Evolutionary conservation across 2,329 filamentous ascomycete species (phyloP), one percentile per base, ranked within the genome.

Genomic region (Diplodia mutila): DNA sequence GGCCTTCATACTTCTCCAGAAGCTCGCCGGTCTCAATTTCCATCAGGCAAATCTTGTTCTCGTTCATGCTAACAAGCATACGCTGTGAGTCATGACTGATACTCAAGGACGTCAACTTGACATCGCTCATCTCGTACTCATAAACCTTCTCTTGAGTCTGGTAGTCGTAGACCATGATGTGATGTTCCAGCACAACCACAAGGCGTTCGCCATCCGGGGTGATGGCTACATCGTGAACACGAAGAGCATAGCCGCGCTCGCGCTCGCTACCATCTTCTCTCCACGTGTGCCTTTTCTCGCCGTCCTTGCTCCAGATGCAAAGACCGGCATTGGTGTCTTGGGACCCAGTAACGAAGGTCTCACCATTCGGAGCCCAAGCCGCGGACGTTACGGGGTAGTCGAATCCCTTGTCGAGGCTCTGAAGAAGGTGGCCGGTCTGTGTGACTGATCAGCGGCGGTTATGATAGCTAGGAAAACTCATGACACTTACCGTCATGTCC

Each of bases 331-430:
- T 73, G 12, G 74, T 76, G 63, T 80, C 79, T 69, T 80, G 78
- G 7, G 79, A 80, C 70, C 79, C 92, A 1, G 94, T 89, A 51
- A 97, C 86, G 72, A 98, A 94, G 0, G 87, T 89, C 69, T 88
- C 82, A 51, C 90, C 90, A 74, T 97, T 91, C 0, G 89, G 86
- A 6, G 91, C 86, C 94, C 95, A 99, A n/a, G 92, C 91, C 68
- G 93, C 96, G 67, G 91, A 90, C 54, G 92, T 97, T 46, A 97
- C 92, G 0, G 93, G 91, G 73, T 97, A 90, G n/a, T 86, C 85
- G 73, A 95, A 94, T 57, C 51, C 39, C 27, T 89, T 86, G 63
- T 88, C 85, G 18, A 94, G 84, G 9, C 84, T 87, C 66, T 72
- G 68, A 25, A 87, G 85, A 49, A 92, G 81, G 53, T 89, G 82